These are phyloP conservation scores for Umbellularia californica DNA, from an alignment of 164 flowering plant genomes.

Conservation along the genomic window DNA sequence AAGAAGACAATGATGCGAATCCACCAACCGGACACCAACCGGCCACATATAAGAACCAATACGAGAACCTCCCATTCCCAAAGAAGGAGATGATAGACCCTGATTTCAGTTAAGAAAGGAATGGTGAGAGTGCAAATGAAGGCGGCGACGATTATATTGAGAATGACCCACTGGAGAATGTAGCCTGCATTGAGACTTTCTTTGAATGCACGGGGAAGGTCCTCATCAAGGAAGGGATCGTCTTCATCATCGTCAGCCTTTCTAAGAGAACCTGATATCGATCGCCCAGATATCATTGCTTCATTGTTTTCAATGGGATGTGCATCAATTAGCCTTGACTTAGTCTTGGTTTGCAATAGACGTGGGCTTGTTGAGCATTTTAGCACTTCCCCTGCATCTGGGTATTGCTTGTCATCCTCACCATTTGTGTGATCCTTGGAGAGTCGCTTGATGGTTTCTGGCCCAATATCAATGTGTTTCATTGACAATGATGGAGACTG, in stretches of 20 bases:
- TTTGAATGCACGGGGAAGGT: conserved; percentile 40
- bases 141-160: conserved; percentile 36
- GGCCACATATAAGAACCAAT: conserved; percentile 61
- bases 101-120: conserved; percentile 17
- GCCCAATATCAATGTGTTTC: conserved; percentile 8
- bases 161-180: conserved; percentile 44
- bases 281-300: conserved; percentile 17
- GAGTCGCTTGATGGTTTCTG: conserved; percentile 18
- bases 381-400: conserved; percentile 9
- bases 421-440: conserved; percentile 14
- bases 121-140: conserved; percentile 35
- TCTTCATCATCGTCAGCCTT: conserved; percentile 35
- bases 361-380: conserved; percentile 24
- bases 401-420: conserved; percentile 7
- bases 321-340: conserved; percentile 50
- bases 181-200: conserved; percentile 22
- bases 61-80: conserved; percentile 73
- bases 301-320: neutral
- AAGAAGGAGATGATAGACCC: conserved; percentile 39
- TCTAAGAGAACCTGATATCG: conserved; percentile 21
- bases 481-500: conserved; percentile 8
- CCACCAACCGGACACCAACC: conserved; percentile 69
- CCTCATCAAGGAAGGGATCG: conserved; percentile 45
- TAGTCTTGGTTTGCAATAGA: conserved; percentile 30
- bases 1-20: conserved; percentile 51